These are phyloP conservation scores for Euphrasia arctica DNA, from an alignment of 305 asterid species.

Conservation along the genomic window DNA sequence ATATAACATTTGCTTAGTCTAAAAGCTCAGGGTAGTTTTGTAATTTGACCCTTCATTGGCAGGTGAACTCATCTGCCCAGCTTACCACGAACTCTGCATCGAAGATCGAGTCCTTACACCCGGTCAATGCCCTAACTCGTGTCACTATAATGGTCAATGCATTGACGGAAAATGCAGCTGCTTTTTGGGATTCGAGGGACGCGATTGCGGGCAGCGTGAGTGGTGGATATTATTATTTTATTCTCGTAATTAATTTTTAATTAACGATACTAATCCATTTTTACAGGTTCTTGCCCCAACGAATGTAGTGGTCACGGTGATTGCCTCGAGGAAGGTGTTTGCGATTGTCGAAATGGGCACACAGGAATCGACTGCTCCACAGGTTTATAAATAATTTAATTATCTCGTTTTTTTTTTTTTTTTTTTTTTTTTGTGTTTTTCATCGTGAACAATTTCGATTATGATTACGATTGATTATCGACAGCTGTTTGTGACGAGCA, in stretches of 20 bases:
- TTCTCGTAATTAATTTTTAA: too few relatives aligned
- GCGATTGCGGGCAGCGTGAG: slow-evolving; percentile 72
- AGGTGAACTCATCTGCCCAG: slow-evolving; percentile 95
- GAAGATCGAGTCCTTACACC: slow-evolving; percentile 52
- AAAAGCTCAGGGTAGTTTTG: background rate
- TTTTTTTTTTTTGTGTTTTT: too few relatives aligned
- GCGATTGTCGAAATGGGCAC: slow-evolving; percentile 71
- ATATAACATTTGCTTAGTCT: background rate
- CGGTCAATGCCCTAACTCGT: slow-evolving; percentile 79
- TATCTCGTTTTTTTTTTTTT: too few relatives aligned
- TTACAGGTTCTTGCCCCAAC: slow-evolving; percentile 49
- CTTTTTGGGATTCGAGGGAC: slow-evolving; percentile 88
- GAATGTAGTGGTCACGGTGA: slow-evolving; percentile 76
- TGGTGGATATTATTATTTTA: background rate
- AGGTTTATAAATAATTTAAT: slow-evolving; percentile 36
- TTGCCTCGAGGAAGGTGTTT: slow-evolving; percentile 65
- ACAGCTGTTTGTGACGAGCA: slow-evolving; percentile 93
- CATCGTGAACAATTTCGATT: too few relatives aligned
- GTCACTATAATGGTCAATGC: slow-evolving; percentile 90
- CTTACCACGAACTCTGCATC: slow-evolving; percentile 83
- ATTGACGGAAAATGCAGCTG: slow-evolving; percentile 80
- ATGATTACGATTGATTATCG: background rate
- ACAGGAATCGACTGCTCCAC: slow-evolving; percentile 95
- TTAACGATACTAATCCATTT: background rate
- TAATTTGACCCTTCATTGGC: background rate